Base-by-base conservation (phyloP, 106 monocot genomes). In the Dendrobium chrysotoxum region DNA sequence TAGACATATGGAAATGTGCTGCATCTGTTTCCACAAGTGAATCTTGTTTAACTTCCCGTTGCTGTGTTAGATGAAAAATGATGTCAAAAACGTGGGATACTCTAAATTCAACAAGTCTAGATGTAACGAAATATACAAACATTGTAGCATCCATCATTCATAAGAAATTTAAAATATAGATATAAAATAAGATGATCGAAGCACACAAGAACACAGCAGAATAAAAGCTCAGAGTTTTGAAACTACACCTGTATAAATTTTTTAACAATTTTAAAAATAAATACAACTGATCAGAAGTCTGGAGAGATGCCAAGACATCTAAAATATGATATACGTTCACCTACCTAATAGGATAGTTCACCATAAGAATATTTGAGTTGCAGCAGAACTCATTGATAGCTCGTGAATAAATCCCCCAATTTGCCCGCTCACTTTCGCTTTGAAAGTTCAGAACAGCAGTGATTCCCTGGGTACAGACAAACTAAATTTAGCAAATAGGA, bases 371-470 rank as follows among this genome's bases (percentile, higher is more conserved):
- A 74, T 91, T 88, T 66, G 83, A 77, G 17, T 82, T 80, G 25
- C 75, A 80, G 80, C 91, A 96, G 81, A 91, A 82, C 57, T 87
- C 81, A 81, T 93, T 93, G 57, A 96, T 96, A 74, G 80, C 85
- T 74, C 85, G 85, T 35, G 91, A 96, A 82, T 91, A 87, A 40
- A 96, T 93, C 83, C 93, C 96, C 96, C 96, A 96, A 85, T 96
- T 93, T 39, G 79, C 76, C 28, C 88, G 87, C 66, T 96, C 96
- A 65, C 90, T 93, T 84, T 90, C 93, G 78, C 88, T 92, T 78
- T 93, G 96, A 73, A 96, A 96, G 82, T 96, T 96, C 44, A 96
- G 81, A 79, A 96, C 80, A 82, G 91, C 96, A 80, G 93, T 96
- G 42, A 96, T 88, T 17, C 93, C 93, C 96, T 93, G 90, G 65